Percentiles rank a stretch among this genome's conserved stretches.
These are phyloP conservation scores for Phylloporus sp. DNA, from an alignment of 1,284 basidiomycete species.

Conservation along the genomic window DNA sequence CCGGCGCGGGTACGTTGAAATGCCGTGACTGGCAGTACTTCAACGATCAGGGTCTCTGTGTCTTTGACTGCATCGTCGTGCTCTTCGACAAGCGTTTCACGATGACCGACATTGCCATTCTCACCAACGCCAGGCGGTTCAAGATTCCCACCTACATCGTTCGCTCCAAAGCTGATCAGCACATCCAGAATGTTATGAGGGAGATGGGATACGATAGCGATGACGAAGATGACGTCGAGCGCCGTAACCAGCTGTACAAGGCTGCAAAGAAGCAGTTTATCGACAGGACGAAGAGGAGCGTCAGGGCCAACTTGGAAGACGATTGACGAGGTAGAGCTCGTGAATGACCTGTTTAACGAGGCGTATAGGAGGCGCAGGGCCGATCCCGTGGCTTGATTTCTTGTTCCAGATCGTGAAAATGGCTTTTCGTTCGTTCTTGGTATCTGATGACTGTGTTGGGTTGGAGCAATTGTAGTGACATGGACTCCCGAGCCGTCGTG, in stretches of 20 bases:
- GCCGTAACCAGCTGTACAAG: conserved; percentile 20
- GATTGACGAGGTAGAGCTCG: conserved; percentile 30
- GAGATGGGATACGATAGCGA: conserved; percentile 28
- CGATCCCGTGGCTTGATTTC: not conserved
- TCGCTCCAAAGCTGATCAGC: conserved; percentile 32
- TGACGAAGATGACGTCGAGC: conserved; percentile 20
- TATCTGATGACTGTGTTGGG: not conserved
- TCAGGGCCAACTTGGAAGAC: conserved; percentile 20
- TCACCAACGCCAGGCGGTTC: not conserved
- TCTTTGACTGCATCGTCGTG: conserved; percentile 29
- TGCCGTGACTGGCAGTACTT: conserved; percentile 33
- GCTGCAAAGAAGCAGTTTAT: conserved; percentile 23
- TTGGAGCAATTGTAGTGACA: not conserved
- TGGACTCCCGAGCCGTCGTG: too few species aligned
- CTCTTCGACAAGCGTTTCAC: conserved; percentile 34
- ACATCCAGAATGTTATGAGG: conserved; percentile 27
- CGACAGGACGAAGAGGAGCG: conserved; percentile 24
- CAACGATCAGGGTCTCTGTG: conserved; percentile 32
- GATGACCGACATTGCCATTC: conserved; percentile 16
- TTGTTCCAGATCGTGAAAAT: not conserved
- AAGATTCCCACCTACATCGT: conserved; percentile 13
- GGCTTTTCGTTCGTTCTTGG: not conserved
- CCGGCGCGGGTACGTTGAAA: conserved; percentile 26
- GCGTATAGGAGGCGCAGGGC: conserved; percentile 18
- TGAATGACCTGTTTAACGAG: conserved; percentile 24